Percentiles rank a stretch among this genome's conserved stretches.
phyloP scores from a whole-genome alignment of 2,329 filamentous ascomycete genomes.

The Tolypocladium ovalisporum region DNA sequence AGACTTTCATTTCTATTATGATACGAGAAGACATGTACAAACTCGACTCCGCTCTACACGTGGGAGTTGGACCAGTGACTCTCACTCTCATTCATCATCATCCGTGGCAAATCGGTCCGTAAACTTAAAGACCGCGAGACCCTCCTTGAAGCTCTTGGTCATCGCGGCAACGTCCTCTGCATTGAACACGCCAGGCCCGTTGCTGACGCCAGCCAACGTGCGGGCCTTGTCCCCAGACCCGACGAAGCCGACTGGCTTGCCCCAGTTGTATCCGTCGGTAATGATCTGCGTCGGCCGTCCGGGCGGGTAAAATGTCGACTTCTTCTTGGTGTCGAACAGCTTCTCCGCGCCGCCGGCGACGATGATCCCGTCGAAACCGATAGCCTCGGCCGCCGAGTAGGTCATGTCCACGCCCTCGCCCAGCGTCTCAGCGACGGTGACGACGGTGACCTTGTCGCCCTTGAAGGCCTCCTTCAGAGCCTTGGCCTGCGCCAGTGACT shows the following conservation, averaged over 20 bases:
- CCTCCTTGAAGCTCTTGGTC: conserved; percentile 39
- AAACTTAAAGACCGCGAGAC: conserved; percentile 55
- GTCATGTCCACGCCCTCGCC: conserved; percentile 45
- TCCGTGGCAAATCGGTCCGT: conserved; percentile 53
- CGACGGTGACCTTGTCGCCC: conserved; percentile 40
- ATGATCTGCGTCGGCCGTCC: conserved; percentile 55
- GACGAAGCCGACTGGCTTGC: conserved; percentile 56
- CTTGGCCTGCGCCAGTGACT: conserved; percentile 36
- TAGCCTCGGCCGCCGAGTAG: conserved; percentile 54
- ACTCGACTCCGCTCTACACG: background rate
- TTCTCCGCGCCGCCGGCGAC: conserved; percentile 41
- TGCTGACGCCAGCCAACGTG: conserved; percentile 30
- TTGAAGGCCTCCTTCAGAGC: conserved; percentile 38
- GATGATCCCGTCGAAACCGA: conserved; percentile 52
- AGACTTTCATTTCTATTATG: background rate
- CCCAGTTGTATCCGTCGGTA: conserved; percentile 52
- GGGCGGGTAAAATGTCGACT: conserved; percentile 49
- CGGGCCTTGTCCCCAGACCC: conserved; percentile 31
- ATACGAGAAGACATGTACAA: background rate
- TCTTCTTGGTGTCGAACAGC: conserved; percentile 33
- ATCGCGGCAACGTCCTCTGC: conserved; percentile 23
- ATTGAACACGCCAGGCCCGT: conserved; percentile 30
- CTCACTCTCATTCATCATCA: conserved; percentile 7
- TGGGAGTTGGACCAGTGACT: background rate
- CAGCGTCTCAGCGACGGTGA: conserved; percentile 51